Evolutionary conservation across 2,329 filamentous ascomycete species (phyloP).

Genomic region (Didymella pinodella): DNA sequence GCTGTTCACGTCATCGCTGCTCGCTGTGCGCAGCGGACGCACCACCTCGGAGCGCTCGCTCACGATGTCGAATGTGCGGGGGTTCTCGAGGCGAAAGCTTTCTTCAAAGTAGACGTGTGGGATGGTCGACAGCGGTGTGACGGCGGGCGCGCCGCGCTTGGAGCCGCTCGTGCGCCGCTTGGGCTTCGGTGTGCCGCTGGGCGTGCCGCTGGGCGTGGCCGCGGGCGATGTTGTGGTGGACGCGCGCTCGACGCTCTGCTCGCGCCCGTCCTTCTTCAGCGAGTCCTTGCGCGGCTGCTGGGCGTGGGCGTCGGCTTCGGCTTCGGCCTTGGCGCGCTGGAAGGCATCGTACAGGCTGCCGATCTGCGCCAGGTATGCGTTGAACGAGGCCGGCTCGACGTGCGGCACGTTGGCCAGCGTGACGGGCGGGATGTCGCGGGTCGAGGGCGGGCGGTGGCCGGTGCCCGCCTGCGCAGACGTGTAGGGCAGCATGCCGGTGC

Average conservation of each 20-base stretch:
- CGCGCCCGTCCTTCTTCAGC: slow-evolving; percentile 58
- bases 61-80: slow-evolving; percentile 93
- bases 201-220: slow-evolving; percentile 55
- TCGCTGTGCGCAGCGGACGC: slow-evolving; percentile 61
- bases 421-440: slow-evolving; percentile 91
- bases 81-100: slow-evolving; percentile 93
- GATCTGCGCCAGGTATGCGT: slow-evolving; percentile 83
- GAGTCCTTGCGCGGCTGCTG: slow-evolving; percentile 58
- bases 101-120: slow-evolving; percentile 94
- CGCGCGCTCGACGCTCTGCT: slow-evolving; percentile 57
- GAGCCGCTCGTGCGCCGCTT: slow-evolving; percentile 61
- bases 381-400: slow-evolving; percentile 81
- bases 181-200: slow-evolving; percentile 58
- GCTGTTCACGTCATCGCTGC: slow-evolving; percentile 61
- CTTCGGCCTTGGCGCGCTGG: slow-evolving; percentile 79
- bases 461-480: slow-evolving; percentile 73
- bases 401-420: slow-evolving; percentile 86
- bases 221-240: slow-evolving; percentile 47
- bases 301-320: slow-evolving; percentile 60
- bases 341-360: slow-evolving; percentile 89
- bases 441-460: slow-evolving; percentile 81
- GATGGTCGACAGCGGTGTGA: slow-evolving; percentile 89
- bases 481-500: slow-evolving; percentile 85
- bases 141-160: slow-evolving; percentile 71
- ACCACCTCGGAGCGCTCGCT: slow-evolving; percentile 97